phyloP scores from a whole-genome alignment of 768 basidiomycete genomes.

The Cyclocybe aegerita region DNA sequence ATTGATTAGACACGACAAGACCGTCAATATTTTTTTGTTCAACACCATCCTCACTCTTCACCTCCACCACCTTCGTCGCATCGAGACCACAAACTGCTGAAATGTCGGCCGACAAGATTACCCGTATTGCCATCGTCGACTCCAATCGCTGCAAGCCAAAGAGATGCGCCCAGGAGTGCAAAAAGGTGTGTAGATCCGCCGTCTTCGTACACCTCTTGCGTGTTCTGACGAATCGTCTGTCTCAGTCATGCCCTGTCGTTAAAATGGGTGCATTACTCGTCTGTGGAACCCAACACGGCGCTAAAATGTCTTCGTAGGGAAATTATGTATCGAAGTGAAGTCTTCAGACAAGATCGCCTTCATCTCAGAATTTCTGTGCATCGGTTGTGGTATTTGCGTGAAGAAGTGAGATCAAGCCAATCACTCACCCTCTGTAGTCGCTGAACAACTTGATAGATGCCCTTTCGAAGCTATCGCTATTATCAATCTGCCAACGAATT shows the following conservation, averaged over 20 bases:
- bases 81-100: slow-evolving; percentile 12
- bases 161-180: slow-evolving; percentile 96
- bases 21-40: slow-evolving; percentile 9
- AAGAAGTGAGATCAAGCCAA: slow-evolving; percentile 74
- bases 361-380: slow-evolving; percentile 98
- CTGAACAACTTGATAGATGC: slow-evolving; percentile 55
- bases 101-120: slow-evolving; percentile 90
- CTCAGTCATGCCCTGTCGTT: slow-evolving; percentile 81
- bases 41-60: slow-evolving; percentile 7
- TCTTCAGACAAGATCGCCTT: slow-evolving; percentile 96
- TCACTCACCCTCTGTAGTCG: neutral
- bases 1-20: too few relatives aligned
- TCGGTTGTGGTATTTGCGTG: slow-evolving; percentile 99
- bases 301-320: slow-evolving; percentile 50
- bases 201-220: slow-evolving; percentile 7
- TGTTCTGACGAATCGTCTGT: slow-evolving; percentile 9
- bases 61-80: slow-evolving; percentile 10
- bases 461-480: slow-evolving; percentile 99
- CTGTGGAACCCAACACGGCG: neutral
- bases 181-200: slow-evolving; percentile 61
- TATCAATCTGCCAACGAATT: slow-evolving; percentile 97
- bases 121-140: slow-evolving; percentile 95
- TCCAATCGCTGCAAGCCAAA: slow-evolving; percentile 95
- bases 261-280: slow-evolving; percentile 73
- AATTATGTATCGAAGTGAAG: slow-evolving; percentile 98